Conservation (phyloP, 2,329 filamentous ascomycete species). For the Cercospora sp. region DNA sequence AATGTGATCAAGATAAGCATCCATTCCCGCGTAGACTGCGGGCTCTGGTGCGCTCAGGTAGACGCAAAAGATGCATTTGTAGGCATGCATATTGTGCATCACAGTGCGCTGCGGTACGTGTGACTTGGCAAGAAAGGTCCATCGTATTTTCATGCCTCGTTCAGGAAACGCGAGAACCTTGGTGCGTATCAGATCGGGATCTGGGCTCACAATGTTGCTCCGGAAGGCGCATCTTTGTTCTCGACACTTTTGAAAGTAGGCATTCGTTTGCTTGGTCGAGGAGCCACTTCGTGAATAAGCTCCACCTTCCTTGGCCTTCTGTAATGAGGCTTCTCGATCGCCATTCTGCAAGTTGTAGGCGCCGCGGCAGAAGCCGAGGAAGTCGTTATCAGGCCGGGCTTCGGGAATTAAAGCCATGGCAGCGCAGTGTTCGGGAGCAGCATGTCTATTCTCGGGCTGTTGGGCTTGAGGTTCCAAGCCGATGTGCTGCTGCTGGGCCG, state of each 20-base stretch:
- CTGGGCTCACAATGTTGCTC: conserved; percentile 40
- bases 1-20: conserved; percentile 48
- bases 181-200: conserved; percentile 29
- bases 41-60: conserved; percentile 33
- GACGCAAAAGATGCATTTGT: conserved; percentile 50
- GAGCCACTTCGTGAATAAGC: conserved; percentile 11
- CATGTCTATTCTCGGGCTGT: background rate
- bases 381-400: conserved; percentile 35
- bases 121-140: conserved; percentile 49
- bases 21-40: conserved; percentile 32
- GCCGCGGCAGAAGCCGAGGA: conserved; percentile 47
- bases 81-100: conserved; percentile 35
- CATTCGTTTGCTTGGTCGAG: conserved; percentile 1
- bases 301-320: conserved; percentile 26
- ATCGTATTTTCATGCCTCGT: conserved; percentile 47
- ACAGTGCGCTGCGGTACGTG: conserved; percentile 42
- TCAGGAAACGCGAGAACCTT: conserved; percentile 22
- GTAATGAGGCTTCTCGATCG: conserved; percentile 34
- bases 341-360: conserved; percentile 44
- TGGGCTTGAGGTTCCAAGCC: background rate
- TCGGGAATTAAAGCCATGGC: conserved; percentile 21
- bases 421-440: background rate
- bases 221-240: conserved; percentile 48
- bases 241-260: conserved; percentile 41
- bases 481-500: background rate